Evolutionary conservation across 2,329 filamentous ascomycete species (phyloP).

Genomic region (Xylaria sp.): DNA sequence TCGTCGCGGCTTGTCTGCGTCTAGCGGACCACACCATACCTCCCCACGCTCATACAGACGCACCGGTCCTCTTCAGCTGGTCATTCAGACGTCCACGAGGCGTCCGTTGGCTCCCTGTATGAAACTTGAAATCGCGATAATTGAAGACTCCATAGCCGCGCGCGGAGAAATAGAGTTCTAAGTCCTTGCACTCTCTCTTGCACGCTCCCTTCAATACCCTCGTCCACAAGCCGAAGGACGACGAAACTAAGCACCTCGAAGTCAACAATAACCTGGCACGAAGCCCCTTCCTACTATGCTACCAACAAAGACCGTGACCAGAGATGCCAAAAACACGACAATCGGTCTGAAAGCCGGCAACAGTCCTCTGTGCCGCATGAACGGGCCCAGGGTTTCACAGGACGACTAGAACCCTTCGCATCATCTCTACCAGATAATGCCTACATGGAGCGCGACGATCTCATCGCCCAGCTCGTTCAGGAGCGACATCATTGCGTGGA

Average conservation of each 20-base stretch:
- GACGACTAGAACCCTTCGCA: not conserved
- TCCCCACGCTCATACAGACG: not conserved
- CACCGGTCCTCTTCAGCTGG: not conserved
- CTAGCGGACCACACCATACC: not conserved
- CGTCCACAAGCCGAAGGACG: not conserved
- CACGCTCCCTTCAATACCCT: not conserved
- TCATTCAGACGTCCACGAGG: not conserved
- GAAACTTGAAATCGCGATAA: not conserved
- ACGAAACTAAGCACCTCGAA: not conserved
- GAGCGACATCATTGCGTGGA: not conserved
- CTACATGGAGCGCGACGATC: not conserved
- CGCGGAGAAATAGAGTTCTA: not conserved
- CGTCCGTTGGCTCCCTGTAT: not conserved
- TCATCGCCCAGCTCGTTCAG: constrained; percentile 1
- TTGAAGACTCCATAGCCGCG: not conserved
- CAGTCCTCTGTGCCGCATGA: not conserved
- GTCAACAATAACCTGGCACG: constrained; percentile 10
- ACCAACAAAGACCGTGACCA: not conserved
- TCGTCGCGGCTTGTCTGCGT: not conserved
- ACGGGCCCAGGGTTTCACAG: not conserved
- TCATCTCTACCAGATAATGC: too few relatives aligned
- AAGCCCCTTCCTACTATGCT: not conserved
- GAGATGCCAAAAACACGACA: not conserved
- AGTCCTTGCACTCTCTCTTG: not conserved
- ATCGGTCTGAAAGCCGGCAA: not conserved